A percentile compares a stretch with the other conserved stretches of the same genome.
These are phyloP conservation scores for Penicillium malachiteum DNA, from an alignment of 495 filamentous ascomycete genomes.

Conservation along the genomic window DNA sequence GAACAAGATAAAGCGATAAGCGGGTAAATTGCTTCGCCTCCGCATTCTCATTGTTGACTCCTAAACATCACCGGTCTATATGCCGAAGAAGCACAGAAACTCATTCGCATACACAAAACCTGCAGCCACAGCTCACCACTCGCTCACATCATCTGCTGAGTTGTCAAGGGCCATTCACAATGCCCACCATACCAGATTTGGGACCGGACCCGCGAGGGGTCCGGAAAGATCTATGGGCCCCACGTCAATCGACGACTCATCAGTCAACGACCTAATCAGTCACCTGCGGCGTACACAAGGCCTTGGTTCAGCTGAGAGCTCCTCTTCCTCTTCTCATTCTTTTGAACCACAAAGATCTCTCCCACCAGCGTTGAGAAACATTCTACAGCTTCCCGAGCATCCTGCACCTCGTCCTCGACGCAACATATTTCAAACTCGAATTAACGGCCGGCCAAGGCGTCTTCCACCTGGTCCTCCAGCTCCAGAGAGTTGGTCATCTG, in stretches of 20 bases:
- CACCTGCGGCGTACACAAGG: conserved; percentile 50
- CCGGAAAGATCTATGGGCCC: not conserved
- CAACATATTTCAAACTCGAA: conserved; percentile 38
- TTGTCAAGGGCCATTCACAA: conserved; percentile 29
- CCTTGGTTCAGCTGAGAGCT: conserved; percentile 13
- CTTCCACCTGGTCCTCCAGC: conserved; percentile 65
- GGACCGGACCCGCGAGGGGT: not conserved
- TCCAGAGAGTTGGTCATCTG: conserved; percentile 69
- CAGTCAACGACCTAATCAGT: conserved; percentile 50
- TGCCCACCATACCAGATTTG: conserved; percentile 20
- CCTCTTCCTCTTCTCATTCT: conserved; percentile 11
- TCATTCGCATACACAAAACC: conserved; percentile 32
- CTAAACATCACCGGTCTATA: conserved; percentile 21
- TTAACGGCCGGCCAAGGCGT: conserved; percentile 43
- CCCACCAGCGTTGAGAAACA: conserved; percentile 53
- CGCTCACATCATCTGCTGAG: conserved; percentile 16
- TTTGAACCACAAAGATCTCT: conserved; percentile 40
- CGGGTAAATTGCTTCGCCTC: not conserved
- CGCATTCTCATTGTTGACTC: conserved; percentile 5
- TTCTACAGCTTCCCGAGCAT: conserved; percentile 70
- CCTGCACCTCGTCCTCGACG: conserved; percentile 64
- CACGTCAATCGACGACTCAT: conserved; percentile 4
- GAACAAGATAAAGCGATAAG: conserved; percentile 13
- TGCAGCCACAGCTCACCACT: conserved; percentile 37
- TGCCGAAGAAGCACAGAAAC: conserved; percentile 48